Evolutionary conservation across 2,329 filamentous ascomycete genomes (phyloP).

Genomic region (Coniella vitis): DNA sequence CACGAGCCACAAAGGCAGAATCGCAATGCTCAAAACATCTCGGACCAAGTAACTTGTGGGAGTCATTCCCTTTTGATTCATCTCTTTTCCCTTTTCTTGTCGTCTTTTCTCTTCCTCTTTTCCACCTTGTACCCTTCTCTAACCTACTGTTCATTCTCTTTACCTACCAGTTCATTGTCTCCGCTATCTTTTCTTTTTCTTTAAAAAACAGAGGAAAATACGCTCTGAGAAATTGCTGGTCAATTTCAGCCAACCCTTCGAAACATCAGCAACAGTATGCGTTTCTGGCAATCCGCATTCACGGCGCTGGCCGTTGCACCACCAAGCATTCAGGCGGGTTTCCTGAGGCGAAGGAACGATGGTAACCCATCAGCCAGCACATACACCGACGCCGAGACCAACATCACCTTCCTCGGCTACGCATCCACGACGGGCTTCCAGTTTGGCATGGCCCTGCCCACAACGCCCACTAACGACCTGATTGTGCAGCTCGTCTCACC

Average conservation of each 20-base stretch:
- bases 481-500: constrained; percentile 17
- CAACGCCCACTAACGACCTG: constrained; percentile 10
- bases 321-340: constrained; percentile 2
- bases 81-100: not conserved
- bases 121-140: not conserved
- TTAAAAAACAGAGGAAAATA: no score
- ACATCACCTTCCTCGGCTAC: constrained; percentile 16
- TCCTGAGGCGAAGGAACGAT: constrained; percentile 2
- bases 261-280: constrained; percentile 4
- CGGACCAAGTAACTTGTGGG: not conserved
- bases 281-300: not conserved
- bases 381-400: constrained; percentile 12
- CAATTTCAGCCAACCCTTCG: constrained; percentile 3
- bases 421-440: constrained; percentile 7
- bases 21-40: not conserved
- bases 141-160: not conserved
- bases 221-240: constrained; percentile 7
- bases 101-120: not conserved
- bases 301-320: constrained; percentile 6
- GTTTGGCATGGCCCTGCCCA: constrained; percentile 16
- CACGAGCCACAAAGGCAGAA: not conserved
- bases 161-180: no score
- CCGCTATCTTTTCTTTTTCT: no score
- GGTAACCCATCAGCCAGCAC: constrained; percentile 5
- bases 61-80: not conserved